Conservation (phyloP, 1,139 yeast genomes). For the Petasospora rhodanensis region DNA sequence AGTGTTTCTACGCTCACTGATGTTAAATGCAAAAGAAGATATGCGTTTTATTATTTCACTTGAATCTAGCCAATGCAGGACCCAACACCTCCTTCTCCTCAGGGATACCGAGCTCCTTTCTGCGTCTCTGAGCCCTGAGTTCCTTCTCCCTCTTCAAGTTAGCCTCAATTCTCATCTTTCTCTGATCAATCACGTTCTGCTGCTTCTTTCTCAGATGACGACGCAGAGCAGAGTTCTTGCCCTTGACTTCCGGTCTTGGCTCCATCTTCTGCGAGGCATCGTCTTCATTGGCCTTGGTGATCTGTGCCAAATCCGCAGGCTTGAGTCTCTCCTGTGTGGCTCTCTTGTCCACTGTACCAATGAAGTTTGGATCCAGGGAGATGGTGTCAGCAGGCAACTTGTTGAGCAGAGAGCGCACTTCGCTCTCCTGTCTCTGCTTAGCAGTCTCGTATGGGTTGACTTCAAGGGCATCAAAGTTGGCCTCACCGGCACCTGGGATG, state of each 20-base stretch:
- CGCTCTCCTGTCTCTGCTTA: constrained; percentile 90
- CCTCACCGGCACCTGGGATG: constrained; percentile 97
- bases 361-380: constrained; percentile 79
- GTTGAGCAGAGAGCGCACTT: constrained; percentile 80
- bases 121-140: constrained; percentile 53
- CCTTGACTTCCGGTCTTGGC: constrained; percentile 61
- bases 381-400: constrained; percentile 92
- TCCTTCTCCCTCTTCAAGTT: constrained; percentile 73
- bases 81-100: constrained; percentile 50
- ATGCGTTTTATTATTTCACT: constrained; percentile 20
- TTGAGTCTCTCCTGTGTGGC: constrained; percentile 60
- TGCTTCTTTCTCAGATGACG: constrained; percentile 79
- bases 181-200: constrained; percentile 82
- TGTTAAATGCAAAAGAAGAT: too few species aligned
- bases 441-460: constrained; percentile 88
- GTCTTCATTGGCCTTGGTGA: constrained; percentile 33
- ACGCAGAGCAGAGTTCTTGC: constrained; percentile 81
- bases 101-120: constrained; percentile 46
- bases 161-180: constrained; percentile 76
- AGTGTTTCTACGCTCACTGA: too few species aligned
- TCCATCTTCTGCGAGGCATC: constrained; percentile 39
- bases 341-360: constrained; percentile 79
- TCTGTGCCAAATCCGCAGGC: constrained; percentile 52
- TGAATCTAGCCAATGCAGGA: constrained; percentile 56
- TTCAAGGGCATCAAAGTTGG: constrained; percentile 93